Conservation (phyloP, 1,284 basidiomycete genomes). For the Chiua sp. region DNA sequence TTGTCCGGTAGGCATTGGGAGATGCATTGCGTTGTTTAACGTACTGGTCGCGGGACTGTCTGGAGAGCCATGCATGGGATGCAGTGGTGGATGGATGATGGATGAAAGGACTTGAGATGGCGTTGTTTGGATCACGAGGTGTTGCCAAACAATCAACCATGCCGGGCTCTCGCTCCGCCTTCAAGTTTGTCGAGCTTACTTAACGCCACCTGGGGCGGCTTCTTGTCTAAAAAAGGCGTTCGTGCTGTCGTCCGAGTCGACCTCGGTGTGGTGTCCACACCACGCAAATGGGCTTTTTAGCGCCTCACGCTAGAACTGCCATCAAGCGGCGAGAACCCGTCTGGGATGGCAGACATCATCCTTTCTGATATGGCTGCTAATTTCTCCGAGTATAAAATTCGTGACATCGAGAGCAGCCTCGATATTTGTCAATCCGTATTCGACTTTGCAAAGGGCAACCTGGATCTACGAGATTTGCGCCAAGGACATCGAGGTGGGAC, state of each 20-base stretch:
- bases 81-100: conserved; percentile 38
- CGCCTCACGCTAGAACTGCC: conserved; percentile 51
- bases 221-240: conserved; percentile 59
- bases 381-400: conserved; percentile 62
- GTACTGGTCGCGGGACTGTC: conserved; percentile 71
- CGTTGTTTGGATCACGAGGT: conserved; percentile 29
- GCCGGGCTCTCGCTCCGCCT: conserved; percentile 76
- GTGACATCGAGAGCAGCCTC: conserved; percentile 65
- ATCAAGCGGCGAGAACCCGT: conserved; percentile 47
- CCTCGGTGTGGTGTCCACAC: conserved; percentile 80
- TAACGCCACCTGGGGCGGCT: conserved; percentile 53
- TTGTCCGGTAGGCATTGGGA: conserved; percentile 52
- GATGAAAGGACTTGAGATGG: conserved; percentile 28
- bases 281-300: conserved; percentile 80
- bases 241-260: conserved; percentile 77
- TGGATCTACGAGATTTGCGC: conserved; percentile 51
- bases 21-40: conserved; percentile 60
- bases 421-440: conserved; percentile 69
- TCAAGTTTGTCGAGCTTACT: conserved; percentile 86
- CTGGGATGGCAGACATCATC: conserved; percentile 68
- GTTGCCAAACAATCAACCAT: conserved; percentile 21
- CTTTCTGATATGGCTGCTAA: conserved; percentile 83
- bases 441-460: conserved; percentile 58
- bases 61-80: conserved; percentile 59
- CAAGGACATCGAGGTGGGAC: conserved; percentile 56